These are phyloP conservation scores for Penicillium polonicum DNA, from an alignment of 2,329 filamentous ascomycete genomes.

Conservation along the genomic window DNA sequence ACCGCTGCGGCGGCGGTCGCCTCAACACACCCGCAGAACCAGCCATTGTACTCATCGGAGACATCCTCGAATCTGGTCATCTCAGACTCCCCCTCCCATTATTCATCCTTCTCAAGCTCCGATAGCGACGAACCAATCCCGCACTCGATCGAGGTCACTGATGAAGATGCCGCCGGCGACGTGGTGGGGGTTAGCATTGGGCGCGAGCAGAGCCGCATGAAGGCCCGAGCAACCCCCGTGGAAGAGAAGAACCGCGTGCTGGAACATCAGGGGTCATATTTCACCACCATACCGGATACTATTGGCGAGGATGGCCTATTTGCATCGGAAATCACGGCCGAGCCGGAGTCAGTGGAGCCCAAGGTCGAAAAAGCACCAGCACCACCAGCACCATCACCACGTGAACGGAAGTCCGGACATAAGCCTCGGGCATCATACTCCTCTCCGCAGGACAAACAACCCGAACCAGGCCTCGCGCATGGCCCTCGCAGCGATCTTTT, in stretches of 20 bases:
- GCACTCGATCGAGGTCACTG: constrained; percentile 20
- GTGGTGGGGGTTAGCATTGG: constrained; percentile 61
- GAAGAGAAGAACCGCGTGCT: constrained; percentile 60
- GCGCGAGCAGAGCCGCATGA: constrained; percentile 56
- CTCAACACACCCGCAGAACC: constrained; percentile 1
- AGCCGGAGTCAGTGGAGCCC: constrained; percentile 30
- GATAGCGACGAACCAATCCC: constrained; percentile 32
- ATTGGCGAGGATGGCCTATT: constrained; percentile 32
- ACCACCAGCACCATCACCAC: neutral
- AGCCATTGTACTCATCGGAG: constrained; percentile 21
- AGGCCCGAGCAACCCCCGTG: constrained; percentile 57
- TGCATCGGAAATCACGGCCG: constrained; percentile 32
- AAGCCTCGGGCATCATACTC: constrained; percentile 14
- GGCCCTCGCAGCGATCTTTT: constrained; percentile 18
- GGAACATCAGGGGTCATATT: constrained; percentile 51
- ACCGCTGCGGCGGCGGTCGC: neutral
- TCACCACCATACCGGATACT: constrained; percentile 41
- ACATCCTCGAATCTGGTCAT: constrained; percentile 19
- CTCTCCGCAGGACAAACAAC: neutral
- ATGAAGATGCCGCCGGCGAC: constrained; percentile 38
- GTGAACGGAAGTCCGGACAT: neutral
- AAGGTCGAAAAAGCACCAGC: neutral
- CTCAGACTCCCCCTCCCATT: constrained; percentile 23
- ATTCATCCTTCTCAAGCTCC: constrained; percentile 30
- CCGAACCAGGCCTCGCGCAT: constrained; percentile 12